A percentile compares a stretch with the other conserved stretches of the same genome.
These are phyloP conservation scores for Claviceps quebecensis DNA, from an alignment of 2,329 filamentous ascomycete species.

Conservation along the genomic window DNA sequence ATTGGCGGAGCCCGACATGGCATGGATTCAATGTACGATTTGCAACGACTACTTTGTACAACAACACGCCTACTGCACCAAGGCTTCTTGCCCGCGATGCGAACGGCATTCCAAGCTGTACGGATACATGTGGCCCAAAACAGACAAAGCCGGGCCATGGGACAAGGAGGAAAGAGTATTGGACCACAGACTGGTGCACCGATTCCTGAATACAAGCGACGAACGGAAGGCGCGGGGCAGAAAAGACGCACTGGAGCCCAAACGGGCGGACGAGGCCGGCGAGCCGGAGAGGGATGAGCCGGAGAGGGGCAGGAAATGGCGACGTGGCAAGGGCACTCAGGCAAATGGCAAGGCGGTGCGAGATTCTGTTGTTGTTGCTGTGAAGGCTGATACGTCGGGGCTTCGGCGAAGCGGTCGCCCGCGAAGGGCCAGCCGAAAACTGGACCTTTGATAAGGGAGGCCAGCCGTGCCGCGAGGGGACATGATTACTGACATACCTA, in stretches of 20 bases:
- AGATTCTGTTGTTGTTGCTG: background rate
- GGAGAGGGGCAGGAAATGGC: constrained; percentile 1
- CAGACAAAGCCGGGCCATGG: constrained; percentile 58
- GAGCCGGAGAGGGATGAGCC: constrained; percentile 9
- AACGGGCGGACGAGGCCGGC: constrained; percentile 14
- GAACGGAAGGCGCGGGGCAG: constrained; percentile 42
- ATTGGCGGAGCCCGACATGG: constrained; percentile 59
- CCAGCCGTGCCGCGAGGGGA: too few species aligned
- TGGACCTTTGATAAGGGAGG: constrained; percentile 6
- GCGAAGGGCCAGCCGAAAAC: constrained; percentile 19
- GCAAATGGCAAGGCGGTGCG: constrained; percentile 4
- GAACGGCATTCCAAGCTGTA: constrained; percentile 94
- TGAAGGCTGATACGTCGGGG: constrained; percentile 1
- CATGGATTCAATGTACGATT: constrained; percentile 79
- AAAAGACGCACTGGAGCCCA: constrained; percentile 15
- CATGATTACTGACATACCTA: too few species aligned
- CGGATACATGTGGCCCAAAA: constrained; percentile 93
- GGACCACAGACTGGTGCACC: constrained; percentile 77
- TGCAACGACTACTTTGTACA: constrained; percentile 79
- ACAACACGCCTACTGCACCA: constrained; percentile 73
- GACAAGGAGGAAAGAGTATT: constrained; percentile 62
- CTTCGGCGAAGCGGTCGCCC: constrained; percentile 22
- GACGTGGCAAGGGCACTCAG: constrained; percentile 7
- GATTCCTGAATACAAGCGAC: constrained; percentile 61
- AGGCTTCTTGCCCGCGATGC: constrained; percentile 76